Conservation (phyloP, 371 early-diverging fungal species). For the Mucor velutinosus region DNA sequence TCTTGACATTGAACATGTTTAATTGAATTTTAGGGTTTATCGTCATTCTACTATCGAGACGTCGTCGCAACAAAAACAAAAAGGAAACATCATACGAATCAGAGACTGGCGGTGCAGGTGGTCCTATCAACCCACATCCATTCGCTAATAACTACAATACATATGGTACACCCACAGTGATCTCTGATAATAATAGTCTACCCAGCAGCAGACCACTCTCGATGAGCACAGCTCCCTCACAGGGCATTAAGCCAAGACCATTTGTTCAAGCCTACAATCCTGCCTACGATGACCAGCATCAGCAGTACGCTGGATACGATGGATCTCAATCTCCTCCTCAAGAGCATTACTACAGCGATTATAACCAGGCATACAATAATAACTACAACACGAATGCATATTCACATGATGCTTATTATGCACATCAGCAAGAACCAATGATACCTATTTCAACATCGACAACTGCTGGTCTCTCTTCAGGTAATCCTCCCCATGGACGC, state of each 20-base stretch:
- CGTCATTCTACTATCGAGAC: constrained; percentile 8
- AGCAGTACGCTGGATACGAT: background rate
- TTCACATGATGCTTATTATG: constrained; percentile 11
- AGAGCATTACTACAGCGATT: constrained; percentile 5
- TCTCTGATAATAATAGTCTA: constrained; percentile 6
- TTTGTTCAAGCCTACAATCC: constrained; percentile 30
- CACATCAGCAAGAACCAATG: constrained; percentile 18
- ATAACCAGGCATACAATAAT: background rate
- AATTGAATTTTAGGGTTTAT: background rate
- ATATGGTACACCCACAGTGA: constrained; percentile 11
- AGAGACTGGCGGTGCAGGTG: background rate
- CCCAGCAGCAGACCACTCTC: constrained; percentile 3
- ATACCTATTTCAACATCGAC: constrained; percentile 3
- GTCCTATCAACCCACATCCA: constrained; percentile 2
- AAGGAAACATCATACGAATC: background rate
- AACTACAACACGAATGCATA: constrained; percentile 4
- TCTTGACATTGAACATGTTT: background rate
- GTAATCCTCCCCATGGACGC: background rate
- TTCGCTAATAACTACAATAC: constrained; percentile 13
- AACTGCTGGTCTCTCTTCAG: background rate
- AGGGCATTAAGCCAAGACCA: constrained; percentile 14
- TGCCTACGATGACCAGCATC: background rate
- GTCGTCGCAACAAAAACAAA: constrained; percentile 6
- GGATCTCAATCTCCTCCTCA: background rate
- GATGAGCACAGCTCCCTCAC: background rate